These are phyloP conservation scores for Kodamaea ohmeri DNA, from an alignment of 1,139 yeast genomes.

Conservation along the genomic window DNA sequence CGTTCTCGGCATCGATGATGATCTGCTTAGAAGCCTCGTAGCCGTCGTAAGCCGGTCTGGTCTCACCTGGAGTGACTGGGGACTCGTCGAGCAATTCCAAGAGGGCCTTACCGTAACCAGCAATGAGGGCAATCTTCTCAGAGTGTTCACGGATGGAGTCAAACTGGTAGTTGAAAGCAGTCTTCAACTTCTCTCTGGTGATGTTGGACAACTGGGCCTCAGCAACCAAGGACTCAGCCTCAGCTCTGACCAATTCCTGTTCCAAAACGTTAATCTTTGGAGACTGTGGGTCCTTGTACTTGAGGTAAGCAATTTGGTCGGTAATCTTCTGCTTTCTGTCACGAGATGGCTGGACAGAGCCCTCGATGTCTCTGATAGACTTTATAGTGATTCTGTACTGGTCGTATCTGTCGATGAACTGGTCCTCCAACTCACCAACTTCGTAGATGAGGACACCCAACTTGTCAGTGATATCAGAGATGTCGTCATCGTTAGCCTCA, in stretches of 20 bases:
- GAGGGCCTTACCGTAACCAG: slow-evolving; percentile 85
- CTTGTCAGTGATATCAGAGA: slow-evolving; percentile 81
- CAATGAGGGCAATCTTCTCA: slow-evolving; percentile 81
- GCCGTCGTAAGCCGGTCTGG: slow-evolving; percentile 85
- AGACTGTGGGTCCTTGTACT: slow-evolving; percentile 81
- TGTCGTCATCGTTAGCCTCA: slow-evolving; percentile 80
- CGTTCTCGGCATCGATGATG: slow-evolving; percentile 81
- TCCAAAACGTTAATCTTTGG: slow-evolving; percentile 79
- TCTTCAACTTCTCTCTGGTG: slow-evolving; percentile 82
- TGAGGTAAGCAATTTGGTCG: slow-evolving; percentile 77
- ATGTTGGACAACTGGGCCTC: slow-evolving; percentile 87
- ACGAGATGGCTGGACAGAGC: slow-evolving; percentile 83
- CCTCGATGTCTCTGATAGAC: slow-evolving; percentile 80
- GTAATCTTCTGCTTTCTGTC: slow-evolving; percentile 85
- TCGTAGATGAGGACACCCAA: slow-evolving; percentile 80
- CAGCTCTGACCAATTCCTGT: slow-evolving; percentile 87
- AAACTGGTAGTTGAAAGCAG: slow-evolving; percentile 80
- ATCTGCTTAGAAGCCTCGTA: slow-evolving; percentile 85
- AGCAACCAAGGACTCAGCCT: slow-evolving; percentile 86
- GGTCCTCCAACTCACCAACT: slow-evolving; percentile 84
- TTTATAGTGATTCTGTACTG: slow-evolving; percentile 82
- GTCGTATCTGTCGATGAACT: slow-evolving; percentile 81
- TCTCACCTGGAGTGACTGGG: slow-evolving; percentile 89
- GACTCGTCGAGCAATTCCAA: slow-evolving; percentile 79
- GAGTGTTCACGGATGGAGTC: slow-evolving; percentile 80